phyloP scores from a whole-genome alignment of 2,329 filamentous ascomycete genomes.

The Aspergillus spinulosporus region DNA sequence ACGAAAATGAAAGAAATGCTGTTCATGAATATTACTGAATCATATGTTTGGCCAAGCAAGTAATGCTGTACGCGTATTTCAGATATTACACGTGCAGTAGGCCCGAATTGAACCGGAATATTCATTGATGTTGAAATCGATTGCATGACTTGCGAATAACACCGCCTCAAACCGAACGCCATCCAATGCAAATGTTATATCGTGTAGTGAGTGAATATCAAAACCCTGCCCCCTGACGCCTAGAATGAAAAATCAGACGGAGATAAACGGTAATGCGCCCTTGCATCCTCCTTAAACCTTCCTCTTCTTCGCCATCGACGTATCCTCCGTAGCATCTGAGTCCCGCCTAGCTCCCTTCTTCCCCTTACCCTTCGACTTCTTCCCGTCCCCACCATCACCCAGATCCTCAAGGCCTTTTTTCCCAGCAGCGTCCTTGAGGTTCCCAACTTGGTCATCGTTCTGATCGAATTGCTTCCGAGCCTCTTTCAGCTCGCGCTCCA shows the following conservation, averaged over 20 bases:
- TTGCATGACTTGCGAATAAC: neutral
- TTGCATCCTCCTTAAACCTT: constrained; percentile 22
- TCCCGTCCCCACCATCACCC: constrained; percentile 28
- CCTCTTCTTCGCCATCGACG: constrained; percentile 35
- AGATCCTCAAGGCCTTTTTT: constrained; percentile 37
- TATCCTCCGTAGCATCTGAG: constrained; percentile 40
- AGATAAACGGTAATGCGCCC: neutral
- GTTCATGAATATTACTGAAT: constrained; percentile 9
- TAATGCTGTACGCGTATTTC: no score
- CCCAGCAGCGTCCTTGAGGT: constrained; percentile 38
- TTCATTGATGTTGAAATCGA: neutral
- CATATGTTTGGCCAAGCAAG: neutral
- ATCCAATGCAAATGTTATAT: constrained; percentile 15
- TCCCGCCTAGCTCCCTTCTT: constrained; percentile 34
- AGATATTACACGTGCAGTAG: neutral
- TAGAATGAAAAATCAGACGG: neutral
- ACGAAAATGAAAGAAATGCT: constrained; percentile 13
- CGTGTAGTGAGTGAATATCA: constrained; percentile 8
- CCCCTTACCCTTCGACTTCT: constrained; percentile 41
- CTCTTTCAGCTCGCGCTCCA: constrained; percentile 82
- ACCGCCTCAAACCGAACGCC: constrained; percentile 9
- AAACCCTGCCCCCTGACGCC: constrained; percentile 13
- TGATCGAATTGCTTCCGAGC: constrained; percentile 64
- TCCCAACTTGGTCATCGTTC: constrained; percentile 45
- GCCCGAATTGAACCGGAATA: no score